These are phyloP conservation scores for Podaxis rugospora DNA, from an alignment of 768 basidiomycete genomes.

Conservation along the genomic window DNA sequence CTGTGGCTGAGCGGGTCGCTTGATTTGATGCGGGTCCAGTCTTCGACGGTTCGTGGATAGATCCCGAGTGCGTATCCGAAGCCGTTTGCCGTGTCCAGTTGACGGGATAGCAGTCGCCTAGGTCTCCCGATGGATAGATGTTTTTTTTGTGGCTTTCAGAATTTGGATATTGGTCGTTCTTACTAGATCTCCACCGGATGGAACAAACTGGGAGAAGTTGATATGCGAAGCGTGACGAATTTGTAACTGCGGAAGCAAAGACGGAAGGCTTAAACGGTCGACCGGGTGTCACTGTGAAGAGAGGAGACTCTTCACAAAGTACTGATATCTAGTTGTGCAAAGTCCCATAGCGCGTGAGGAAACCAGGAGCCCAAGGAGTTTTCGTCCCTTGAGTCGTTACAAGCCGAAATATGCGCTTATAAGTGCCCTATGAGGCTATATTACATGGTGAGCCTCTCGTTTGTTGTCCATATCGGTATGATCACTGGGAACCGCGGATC, in stretches of 20 bases:
- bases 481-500: too few species aligned
- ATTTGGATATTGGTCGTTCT: neutral
- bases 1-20: neutral
- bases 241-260: neutral
- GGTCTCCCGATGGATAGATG: neutral
- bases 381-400: neutral
- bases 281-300: neutral
- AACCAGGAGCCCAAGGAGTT: neutral
- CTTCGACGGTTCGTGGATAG: neutral
- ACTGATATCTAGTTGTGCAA: neutral
- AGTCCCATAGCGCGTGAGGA: neutral
- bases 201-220: neutral
- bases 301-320: neutral
- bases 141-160: neutral
- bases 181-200: neutral
- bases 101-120: neutral
- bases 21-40: neutral
- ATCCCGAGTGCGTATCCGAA: neutral
- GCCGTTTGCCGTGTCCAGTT: neutral
- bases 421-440: too few species aligned
- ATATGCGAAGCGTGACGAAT: neutral
- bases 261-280: neutral
- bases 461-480: too few species aligned
- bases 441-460: too few species aligned
- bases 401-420: too few species aligned